A percentile compares a stretch with the other conserved stretches of the same genome.
These are phyloP conservation scores for Brasilioporus rufonigricans DNA, from an alignment of 768 basidiomycete species.

Conservation along the genomic window DNA sequence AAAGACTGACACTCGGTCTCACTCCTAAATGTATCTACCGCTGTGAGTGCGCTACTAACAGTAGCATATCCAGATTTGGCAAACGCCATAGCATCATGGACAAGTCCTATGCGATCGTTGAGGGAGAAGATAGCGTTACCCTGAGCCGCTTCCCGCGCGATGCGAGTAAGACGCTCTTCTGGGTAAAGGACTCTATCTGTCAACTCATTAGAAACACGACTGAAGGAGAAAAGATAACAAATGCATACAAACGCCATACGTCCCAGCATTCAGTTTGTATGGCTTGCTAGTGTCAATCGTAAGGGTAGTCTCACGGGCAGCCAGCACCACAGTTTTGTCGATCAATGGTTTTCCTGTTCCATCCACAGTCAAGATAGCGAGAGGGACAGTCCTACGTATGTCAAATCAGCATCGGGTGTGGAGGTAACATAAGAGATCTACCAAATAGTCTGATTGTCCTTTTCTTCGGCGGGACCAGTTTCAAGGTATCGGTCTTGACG, in stretches of 20 bases:
- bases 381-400: conserved; percentile 67
- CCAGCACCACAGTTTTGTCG: conserved; percentile 63
- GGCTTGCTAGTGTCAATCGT: conserved; percentile 69
- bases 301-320: conserved; percentile 64
- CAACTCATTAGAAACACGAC: not conserved
- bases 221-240: conserved; percentile 9
- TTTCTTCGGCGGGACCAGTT: conserved; percentile 70
- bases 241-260: conserved; percentile 79
- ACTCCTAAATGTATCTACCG: conserved; percentile 63
- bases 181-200: conserved; percentile 85
- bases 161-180: conserved; percentile 70
- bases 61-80: conserved; percentile 77
- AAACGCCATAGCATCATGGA: conserved; percentile 79
- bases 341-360: conserved; percentile 53
- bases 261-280: conserved; percentile 91
- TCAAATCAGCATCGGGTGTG: not conserved
- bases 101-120: conserved; percentile 86
- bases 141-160: conserved; percentile 79
- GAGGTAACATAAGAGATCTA: conserved; percentile 24
- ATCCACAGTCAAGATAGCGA: conserved; percentile 67
- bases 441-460: conserved; percentile 91
- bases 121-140: conserved; percentile 63
- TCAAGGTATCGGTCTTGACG: conserved; percentile 92
- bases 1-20: conserved; percentile 72
- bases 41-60: conserved; percentile 71